Evolutionary conservation across 1,139 yeast species (phyloP).

Genomic region (Yamadazyma sp.): DNA sequence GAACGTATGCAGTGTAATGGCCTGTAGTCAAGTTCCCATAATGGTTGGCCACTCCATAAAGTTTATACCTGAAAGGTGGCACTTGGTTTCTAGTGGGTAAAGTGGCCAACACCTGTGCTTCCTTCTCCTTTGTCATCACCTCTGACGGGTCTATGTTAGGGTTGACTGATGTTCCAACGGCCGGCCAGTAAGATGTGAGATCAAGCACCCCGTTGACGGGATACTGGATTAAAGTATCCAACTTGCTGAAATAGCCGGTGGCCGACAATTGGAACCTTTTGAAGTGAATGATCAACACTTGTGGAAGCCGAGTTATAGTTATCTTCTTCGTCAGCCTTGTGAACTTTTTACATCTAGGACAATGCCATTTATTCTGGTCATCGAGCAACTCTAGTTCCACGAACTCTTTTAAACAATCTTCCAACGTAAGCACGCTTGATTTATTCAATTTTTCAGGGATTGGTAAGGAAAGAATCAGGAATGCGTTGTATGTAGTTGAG

Average conservation of each 20-base stretch:
- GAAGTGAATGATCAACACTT: slow-evolving; percentile 68
- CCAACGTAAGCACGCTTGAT: slow-evolving; percentile 34
- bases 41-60: slow-evolving; percentile 90
- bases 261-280: slow-evolving; percentile 67
- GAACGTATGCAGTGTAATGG: slow-evolving; percentile 85
- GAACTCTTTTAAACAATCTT: slow-evolving; percentile 71
- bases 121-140: slow-evolving; percentile 37
- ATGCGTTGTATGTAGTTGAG: slow-evolving; percentile 85
- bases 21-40: slow-evolving; percentile 81
- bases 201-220: slow-evolving; percentile 60
- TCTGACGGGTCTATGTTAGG: slow-evolving; percentile 13
- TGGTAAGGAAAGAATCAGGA: slow-evolving; percentile 74
- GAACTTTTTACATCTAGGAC: slow-evolving; percentile 74
- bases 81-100: slow-evolving; percentile 73
- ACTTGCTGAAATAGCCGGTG: slow-evolving; percentile 51
- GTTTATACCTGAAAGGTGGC: slow-evolving; percentile 76
- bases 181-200: slow-evolving; percentile 81
- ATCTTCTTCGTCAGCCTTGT: slow-evolving; percentile 70
- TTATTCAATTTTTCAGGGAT: slow-evolving; percentile 47
- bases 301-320: slow-evolving; percentile 71
- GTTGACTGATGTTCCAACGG: slow-evolving; percentile 34
- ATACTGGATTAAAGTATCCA: slow-evolving; percentile 62
- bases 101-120: slow-evolving; percentile 43
- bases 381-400: slow-evolving; percentile 68
- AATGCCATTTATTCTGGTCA: slow-evolving; percentile 85